A percentile compares a stretch with the other conserved stretches of the same genome.
These are phyloP conservation scores for Pilobolus umbonatus DNA, from an alignment of 192 early-diverging fungal species.

Conservation along the genomic window DNA sequence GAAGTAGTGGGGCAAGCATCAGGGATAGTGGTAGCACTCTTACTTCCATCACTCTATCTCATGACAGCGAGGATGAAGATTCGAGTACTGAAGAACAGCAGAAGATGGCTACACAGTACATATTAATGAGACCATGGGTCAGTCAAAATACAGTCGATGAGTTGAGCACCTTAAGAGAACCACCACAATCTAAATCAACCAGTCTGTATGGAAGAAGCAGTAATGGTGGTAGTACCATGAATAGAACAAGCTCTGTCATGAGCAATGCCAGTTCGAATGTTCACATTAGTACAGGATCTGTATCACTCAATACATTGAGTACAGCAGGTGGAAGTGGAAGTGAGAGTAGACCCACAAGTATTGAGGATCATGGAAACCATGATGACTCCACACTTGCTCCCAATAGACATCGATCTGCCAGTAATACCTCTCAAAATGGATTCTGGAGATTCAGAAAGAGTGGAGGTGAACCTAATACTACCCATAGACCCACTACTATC, in stretches of 20 bases:
- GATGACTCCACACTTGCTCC: background rate
- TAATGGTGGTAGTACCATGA: conserved; percentile 19
- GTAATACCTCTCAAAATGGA: background rate
- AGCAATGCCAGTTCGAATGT: conserved; percentile 30
- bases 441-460: conserved; percentile 8
- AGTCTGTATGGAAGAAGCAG: conserved; percentile 6
- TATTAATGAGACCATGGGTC: conserved; percentile 64
- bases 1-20: background rate
- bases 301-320: conserved; percentile 23
- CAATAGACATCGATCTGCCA: too few relatives aligned
- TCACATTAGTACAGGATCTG: conserved; percentile 19
- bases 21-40: background rate
- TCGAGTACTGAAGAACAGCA: conserved; percentile 56
- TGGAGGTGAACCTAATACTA: background rate
- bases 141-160: conserved; percentile 77
- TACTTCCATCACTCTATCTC: background rate
- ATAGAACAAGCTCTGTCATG: conserved; percentile 26
- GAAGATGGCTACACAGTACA: conserved; percentile 62
- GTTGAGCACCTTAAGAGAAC: conserved; percentile 60
- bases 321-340: conserved; percentile 19
- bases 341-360: conserved; percentile 38
- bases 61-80: conserved; percentile 48
- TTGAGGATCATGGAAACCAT: conserved; percentile 24
- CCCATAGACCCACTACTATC: background rate
- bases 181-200: conserved; percentile 31